Evolutionary conservation across 495 filamentous ascomycete genomes (phyloP), one percentile per base, ranked within the genome.

Genomic region (Sabuloglossum arenarium): DNA sequence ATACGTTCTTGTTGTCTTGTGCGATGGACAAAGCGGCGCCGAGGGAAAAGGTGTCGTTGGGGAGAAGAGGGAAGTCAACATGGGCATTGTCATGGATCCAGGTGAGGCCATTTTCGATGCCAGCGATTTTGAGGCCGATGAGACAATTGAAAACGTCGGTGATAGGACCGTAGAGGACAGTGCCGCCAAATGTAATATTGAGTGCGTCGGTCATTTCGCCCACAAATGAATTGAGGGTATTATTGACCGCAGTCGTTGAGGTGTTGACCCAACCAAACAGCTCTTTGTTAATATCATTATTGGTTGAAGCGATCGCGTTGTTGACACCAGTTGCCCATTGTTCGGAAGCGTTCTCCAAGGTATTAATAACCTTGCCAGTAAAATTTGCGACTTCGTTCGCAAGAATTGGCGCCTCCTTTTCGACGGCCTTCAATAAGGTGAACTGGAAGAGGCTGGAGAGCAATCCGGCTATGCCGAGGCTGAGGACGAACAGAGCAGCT

Each of bases 41-140:
- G 37, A 79, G 70, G 52, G 85, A 88, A 73, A 98, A 94, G 28
- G 83, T 84, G 62, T 95, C 74, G 63, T 86, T 80, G 27, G 77
- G 74, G 30, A 97, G 76, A 23, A 75, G 64, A 0, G 93, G 91
- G 62, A 98, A 83, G 57, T 79, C 69, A 60, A 98, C 75, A 52
- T 93, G 77, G 0, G 93, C 88, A 61, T 96, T 64, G 61, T 97
- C 82, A 56, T 80, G 73, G 31, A 93, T 82, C 88, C 88, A 98
- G 0, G 85, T 93, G 0, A 97, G 77, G 9, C 84, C 91, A 60
- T 82, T 80, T 64, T 97, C 73, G 59, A 97, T 75, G 11, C 79
- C 70, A 14, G 78, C 76, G 57, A 90, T 67, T 69, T 90, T 89
- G 57, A 87, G 66, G n/a, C 74, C 78, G 55, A 93, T 75, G 11